Base-by-base conservation (phyloP, 345 rosid species). In the Viola odorata region DNA sequence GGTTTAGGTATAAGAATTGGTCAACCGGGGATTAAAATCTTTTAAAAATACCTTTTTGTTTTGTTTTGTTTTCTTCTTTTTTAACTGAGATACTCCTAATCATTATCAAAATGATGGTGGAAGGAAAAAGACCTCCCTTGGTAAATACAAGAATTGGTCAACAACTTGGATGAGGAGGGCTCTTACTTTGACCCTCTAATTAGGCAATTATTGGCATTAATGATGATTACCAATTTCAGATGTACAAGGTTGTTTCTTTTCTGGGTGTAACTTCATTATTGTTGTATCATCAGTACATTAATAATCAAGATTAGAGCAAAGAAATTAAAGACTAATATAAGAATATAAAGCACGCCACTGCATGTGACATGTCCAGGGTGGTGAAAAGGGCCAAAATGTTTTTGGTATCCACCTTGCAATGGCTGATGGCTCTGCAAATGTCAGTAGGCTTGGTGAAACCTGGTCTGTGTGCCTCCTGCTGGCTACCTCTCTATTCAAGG, bases 321-420 rank as follows among this genome's bases (percentile, higher is more conserved):
- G 32, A 23, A 0, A 23, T 23, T 23, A 23, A 1, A 23, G 32
- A 23, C 32, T 0, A 23, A 23, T 23, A 23, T 23, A 15, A 13
- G 52, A 0, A 49, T 10, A 62, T 51, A 12, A 50, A 51, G 40
- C 57, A 39, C 45, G 15, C n/a, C 36, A 41, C 32, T 44, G 65
- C 60, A 54, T 40, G 60, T 67, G 64, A 47, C 41, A 60, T 54
- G 64, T 45, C 50, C 12, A 9, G 13, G 16, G 40, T 5, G 36
- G n/a, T 12, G 41, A 38, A 7, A 52, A 17, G 13, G 12, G 50
- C 59, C 32, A 37, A 66, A 39, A 55, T 12, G 47, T 7, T 41
- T 39, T 10, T 39, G 70, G 70, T 45, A 65, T 56, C 69, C 69
- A 57, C 62, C 36, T 40, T 12, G 58, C 45, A 58, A 57, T 50